Percentiles rank a stretch among this genome's conserved stretches.
These are phyloP conservation scores for Rhizophagus clarus DNA, from an alignment of 192 early-diverging fungal genomes.

Conservation along the genomic window DNA sequence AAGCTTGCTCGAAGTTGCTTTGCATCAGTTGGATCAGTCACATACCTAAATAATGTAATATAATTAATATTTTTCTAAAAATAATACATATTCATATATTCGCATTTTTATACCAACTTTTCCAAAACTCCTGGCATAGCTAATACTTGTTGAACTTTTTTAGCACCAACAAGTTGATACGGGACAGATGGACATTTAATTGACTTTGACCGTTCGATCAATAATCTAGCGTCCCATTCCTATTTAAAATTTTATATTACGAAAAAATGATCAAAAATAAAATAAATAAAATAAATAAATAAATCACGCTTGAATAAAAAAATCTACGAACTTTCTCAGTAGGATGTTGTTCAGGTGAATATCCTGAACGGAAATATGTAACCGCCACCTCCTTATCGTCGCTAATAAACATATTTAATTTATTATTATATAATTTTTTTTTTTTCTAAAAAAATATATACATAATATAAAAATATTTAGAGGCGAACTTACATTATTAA, in stretches of 20 bases:
- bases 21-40: slow-evolving; percentile 48
- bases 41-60: slow-evolving; percentile 39
- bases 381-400: slow-evolving; percentile 79
- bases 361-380: slow-evolving; percentile 89
- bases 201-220: slow-evolving; percentile 79
- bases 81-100: no score
- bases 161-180: slow-evolving; percentile 93
- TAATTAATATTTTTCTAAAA: not conserved
- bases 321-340: slow-evolving; percentile 57
- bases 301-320: not conserved
- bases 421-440: not conserved
- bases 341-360: slow-evolving; percentile 86
- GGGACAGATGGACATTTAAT: slow-evolving; percentile 89
- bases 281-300: no score
- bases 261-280: no score
- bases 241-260: slow-evolving; percentile 30
- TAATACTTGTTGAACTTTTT: slow-evolving; percentile 95
- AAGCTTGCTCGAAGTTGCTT: slow-evolving; percentile 70
- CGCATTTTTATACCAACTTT: slow-evolving; percentile 51
- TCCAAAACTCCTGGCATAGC: slow-evolving; percentile 80
- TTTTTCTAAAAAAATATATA: not conserved
- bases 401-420: slow-evolving; percentile 40
- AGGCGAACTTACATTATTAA: slow-evolving; percentile 65
- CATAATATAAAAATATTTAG: not conserved
- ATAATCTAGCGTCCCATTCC: slow-evolving; percentile 90